phyloP scores from a whole-genome alignment of 495 filamentous ascomycete genomes.

The Neurospora sp. region DNA sequence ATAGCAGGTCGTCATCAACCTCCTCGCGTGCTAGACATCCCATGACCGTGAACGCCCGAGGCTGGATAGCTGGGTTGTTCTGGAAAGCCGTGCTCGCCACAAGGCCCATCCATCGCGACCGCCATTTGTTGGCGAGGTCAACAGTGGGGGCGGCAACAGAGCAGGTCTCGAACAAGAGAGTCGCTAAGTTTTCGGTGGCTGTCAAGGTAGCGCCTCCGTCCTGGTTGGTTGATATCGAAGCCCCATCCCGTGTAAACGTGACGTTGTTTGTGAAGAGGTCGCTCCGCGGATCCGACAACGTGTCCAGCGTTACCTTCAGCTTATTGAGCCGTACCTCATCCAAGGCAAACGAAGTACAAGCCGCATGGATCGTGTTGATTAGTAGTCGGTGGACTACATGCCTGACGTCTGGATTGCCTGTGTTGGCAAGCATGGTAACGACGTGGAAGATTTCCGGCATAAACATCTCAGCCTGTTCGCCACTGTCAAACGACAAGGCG shows the following conservation, averaged over 20 bases:
- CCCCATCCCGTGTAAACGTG: constrained; percentile 29
- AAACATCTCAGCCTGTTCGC: constrained; percentile 51
- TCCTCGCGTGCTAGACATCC: constrained; percentile 56
- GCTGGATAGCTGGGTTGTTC: constrained; percentile 59
- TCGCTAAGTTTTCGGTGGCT: constrained; percentile 43
- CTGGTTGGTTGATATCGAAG: constrained; percentile 34
- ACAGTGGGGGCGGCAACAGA: constrained; percentile 49
- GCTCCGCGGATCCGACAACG: constrained; percentile 43
- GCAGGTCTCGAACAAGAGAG: constrained; percentile 50
- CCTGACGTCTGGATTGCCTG: constrained; percentile 43
- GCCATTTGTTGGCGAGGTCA: constrained; percentile 56
- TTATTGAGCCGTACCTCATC: constrained; percentile 43
- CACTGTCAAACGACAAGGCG: constrained; percentile 53
- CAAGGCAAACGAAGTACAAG: constrained; percentile 49
- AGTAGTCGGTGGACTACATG: constrained; percentile 48
- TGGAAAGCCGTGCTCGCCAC: constrained; percentile 62
- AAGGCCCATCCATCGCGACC: constrained; percentile 61
- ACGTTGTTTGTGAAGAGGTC: constrained; percentile 34
- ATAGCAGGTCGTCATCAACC: constrained; percentile 57
- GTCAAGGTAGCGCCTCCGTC: constrained; percentile 37
- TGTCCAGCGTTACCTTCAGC: constrained; percentile 41
- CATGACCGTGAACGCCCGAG: constrained; percentile 58
- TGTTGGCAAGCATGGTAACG: constrained; percentile 56
- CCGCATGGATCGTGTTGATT: constrained; percentile 54
- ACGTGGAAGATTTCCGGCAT: constrained; percentile 58